Base-by-base conservation (phyloP, 768 basidiomycete species). In the Russula griseocarnosa region DNA sequence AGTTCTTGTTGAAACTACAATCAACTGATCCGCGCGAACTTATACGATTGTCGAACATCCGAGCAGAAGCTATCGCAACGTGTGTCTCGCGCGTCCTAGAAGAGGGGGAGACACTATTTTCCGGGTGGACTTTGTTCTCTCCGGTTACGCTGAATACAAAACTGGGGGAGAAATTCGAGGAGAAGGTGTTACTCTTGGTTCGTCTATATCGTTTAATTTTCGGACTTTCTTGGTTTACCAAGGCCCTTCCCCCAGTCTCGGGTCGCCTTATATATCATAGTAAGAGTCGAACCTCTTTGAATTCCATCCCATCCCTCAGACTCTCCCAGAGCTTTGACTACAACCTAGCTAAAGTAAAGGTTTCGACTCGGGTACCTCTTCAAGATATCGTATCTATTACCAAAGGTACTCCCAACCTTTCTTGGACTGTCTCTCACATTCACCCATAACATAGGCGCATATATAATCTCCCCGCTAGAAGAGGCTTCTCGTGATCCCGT, bases 11-110 rank as follows among this genome's bases (percentile, higher is more conserved):
- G 62, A 94, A 87, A 69, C 78, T 99, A 53, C 86, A 89, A 70
- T 90, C 92, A 13, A 87, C 90, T n/a, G 97, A 99, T 73, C 94
- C 95, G 0, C 81, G 89, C 44, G 92, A 94, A 70, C 79, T 98
- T 47, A 85, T 96, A 52, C 84, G 92, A 53, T 78, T 99, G 44
- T 92, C 92, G 0, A 89, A 89, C 73, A 88, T 98, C 55, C 84
- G 97, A 38, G 84, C 90, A 26, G 95, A 94, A 69, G 97, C 97
- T 3, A 89, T 98, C 68, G 92, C 95, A 38, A 95, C 89, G 0
- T 90, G 88, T 51, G 86, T 92, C 2, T 86, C 87, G 42, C 74
- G 75, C 38, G 72, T 77, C 57, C 69, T 76, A 44, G 66, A 69
- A n/a, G 76, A 75, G 52, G 74, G 73, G 46, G 75, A 99, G 72